Base-by-base conservation (phyloP, 169 alveolate species). In the Eimeria sp. region DNA sequence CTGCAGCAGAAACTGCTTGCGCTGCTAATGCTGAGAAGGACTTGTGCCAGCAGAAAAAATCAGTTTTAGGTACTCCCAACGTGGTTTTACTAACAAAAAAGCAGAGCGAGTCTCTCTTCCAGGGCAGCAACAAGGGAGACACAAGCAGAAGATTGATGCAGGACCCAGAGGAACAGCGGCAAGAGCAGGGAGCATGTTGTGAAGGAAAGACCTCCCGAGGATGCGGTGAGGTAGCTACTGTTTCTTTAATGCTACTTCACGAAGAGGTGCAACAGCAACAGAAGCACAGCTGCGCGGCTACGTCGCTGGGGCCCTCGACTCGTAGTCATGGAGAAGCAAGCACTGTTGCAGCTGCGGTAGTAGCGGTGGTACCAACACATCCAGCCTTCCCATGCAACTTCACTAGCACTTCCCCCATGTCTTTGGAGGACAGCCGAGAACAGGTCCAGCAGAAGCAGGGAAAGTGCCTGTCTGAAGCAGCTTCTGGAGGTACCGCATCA, bases 281-380 rank as follows among this genome's bases (percentile, higher is more conserved):
- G 63, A 25, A 45, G 34, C 88, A 18, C 80, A 34, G 51, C 80
- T 10, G 51, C 49, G 34, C 10, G 20, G 87, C 43, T 3, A 43
- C 88, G 88, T 65, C 88, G 43, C 88, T 78, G 16, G 11, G 25
- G 65, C 88, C 43, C 25, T 78, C 88, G 63, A 65, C 88, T 22
- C 88, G 88, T 45, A 78, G 61, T 78, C 67, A 34, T 45, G 88
- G 67, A 47, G 88, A 61, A 47, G 65, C 88, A 45, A 43, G 47
- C 18, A 65, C 88, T 78, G 88, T 65, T 78, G 88, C 88, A 10
- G 88, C 88, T 45, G 88, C 88, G 11, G 88, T 65, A 43, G 43
- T 78, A 22, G 20, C n/a, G 63, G 47, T 25, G 58, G 34, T 49
- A 20, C 88, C 88, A 18, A 43, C 58, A 22, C 88, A 43, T 78